These are phyloP conservation scores for Quercus tomentella DNA, from an alignment of 331 rosid genomes.

Conservation along the genomic window DNA sequence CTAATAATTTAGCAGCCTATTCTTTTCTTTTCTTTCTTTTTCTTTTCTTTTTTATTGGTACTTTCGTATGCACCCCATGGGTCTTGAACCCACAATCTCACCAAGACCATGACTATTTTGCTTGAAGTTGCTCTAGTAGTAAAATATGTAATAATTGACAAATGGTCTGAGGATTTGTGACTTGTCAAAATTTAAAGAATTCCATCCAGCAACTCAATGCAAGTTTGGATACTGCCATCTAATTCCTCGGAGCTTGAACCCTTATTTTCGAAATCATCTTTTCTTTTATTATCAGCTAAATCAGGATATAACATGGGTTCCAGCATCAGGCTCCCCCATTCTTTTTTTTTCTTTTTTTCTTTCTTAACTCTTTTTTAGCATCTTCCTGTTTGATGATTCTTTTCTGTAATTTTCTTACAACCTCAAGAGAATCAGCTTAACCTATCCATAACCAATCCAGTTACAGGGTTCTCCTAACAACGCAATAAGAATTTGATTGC, in stretches of 20 bases:
- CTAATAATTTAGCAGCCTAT: background rate
- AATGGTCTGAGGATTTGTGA: background rate
- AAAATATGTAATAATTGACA: slow-evolving; percentile 3
- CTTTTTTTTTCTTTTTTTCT: background rate
- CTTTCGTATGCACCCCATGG: too few species aligned
- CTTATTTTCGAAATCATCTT: background rate
- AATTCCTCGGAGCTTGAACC: too few species aligned
- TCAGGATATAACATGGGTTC: background rate
- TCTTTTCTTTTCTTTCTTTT: background rate
- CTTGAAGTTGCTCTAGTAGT: background rate
- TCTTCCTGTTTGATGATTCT: background rate
- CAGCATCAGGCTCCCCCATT: background rate
- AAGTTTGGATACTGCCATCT: background rate
- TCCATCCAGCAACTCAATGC: background rate
- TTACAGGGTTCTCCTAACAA: background rate
- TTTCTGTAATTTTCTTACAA: background rate
- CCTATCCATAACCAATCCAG: background rate
- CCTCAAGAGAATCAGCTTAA: background rate
- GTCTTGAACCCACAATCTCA: too few species aligned
- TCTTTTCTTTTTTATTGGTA: too few species aligned
- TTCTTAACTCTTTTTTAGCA: background rate
- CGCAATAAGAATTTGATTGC: background rate
- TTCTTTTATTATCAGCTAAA: background rate
- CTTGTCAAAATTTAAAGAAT: background rate
- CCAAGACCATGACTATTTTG: background rate